Base-by-base conservation (phyloP, 345 rosid species). In the Combretum micranthum region DNA sequence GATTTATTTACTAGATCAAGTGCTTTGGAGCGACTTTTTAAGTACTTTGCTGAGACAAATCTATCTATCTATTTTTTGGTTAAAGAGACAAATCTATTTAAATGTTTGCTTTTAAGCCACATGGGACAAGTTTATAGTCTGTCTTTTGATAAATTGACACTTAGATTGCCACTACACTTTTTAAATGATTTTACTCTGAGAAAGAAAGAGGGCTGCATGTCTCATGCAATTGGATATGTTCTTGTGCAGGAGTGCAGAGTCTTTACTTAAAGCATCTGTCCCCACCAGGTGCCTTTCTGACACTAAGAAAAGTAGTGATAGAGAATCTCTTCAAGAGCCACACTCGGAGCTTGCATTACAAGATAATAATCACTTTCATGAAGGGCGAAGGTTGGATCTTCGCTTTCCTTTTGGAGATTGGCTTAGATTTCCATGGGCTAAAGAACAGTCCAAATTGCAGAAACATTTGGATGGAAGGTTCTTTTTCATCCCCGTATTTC, bases 321-420 rank as follows among this genome's bases (percentile, higher is more conserved):
- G 23, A 21, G 50, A 60, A 23, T 49, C 44, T 44, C 56, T 48
- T 53, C 47, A 19, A 23, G 61, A 56, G 49, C 52, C 62, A 20
- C 44, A 66, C 60, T 65, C 84, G 44, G 69, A 69, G 52, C 69
- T 52, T 60, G 69, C 71, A 61, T 62, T 55, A 44, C 80, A 75
- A 52, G 75, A 67, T 44, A 69, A 72, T 53, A 42, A 13, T 60
- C 64, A 56, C 45, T 53, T 56, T 12, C 62, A 75, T 50, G 60
- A 66, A 12, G 62, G 26, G 42, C 68, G 58, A 39, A 78, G 70
- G 62, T 69, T 60, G 71, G 79, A 77, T 72, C 69, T 75, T 59
- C 64, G 73, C 66, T 70, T 81, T 65, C 89, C 94, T 16, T 79
- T 80, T 56, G 80, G 83, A 60, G 79, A 83, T 71, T 83, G 86